phyloP scores from a whole-genome alignment of 2,329 filamentous ascomycete genomes.

The Neoarthrinium moseri region DNA sequence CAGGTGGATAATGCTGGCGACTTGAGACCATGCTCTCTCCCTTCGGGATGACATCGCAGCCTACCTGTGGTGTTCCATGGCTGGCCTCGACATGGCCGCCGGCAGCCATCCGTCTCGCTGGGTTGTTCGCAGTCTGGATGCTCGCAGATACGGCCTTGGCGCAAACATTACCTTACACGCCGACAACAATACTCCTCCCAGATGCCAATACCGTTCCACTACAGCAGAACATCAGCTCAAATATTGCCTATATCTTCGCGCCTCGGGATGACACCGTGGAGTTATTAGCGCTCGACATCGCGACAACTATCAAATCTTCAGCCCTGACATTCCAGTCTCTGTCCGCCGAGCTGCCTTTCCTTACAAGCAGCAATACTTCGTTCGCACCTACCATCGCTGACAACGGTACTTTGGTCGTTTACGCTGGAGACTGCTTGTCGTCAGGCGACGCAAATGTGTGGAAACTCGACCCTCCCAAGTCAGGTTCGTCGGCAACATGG shows the following conservation, averaged over 20 bases:
- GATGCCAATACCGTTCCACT: slow-evolving; percentile 40
- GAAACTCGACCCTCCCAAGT: slow-evolving; percentile 56
- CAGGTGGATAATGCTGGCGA: slow-evolving; percentile 5
- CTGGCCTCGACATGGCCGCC: slow-evolving; percentile 10
- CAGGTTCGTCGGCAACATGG: slow-evolving; percentile 40
- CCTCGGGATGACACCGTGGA: slow-evolving; percentile 48
- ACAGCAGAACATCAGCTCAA: slow-evolving; percentile 30
- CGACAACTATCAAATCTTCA: slow-evolving; percentile 50
- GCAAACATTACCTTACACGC: slow-evolving; percentile 69
- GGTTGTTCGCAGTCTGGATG: slow-evolving; percentile 16
- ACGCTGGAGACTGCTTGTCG: slow-evolving; percentile 69
- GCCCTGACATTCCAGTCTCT: slow-evolving; percentile 46
- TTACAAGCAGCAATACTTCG: slow-evolving; percentile 49
- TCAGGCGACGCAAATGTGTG: slow-evolving; percentile 59
- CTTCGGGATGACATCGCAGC: slow-evolving; percentile 21
- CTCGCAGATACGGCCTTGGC: slow-evolving; percentile 28
- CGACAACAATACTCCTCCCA: slow-evolving; percentile 68
- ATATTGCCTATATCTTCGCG: slow-evolving; percentile 69
- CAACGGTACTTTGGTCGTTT: slow-evolving; percentile 70
- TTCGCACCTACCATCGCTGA: slow-evolving; percentile 68
- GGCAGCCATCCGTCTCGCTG: slow-evolving; percentile 20
- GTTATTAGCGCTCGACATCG: slow-evolving; percentile 66
- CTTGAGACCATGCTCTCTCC: slow-evolving; percentile 6
- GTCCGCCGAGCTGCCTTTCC: slow-evolving; percentile 61
- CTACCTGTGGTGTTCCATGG: slow-evolving; percentile 1